Evolutionary conservation across 2,329 filamentous ascomycete genomes (phyloP), one percentile per base, ranked within the genome.

Genomic region (Neonectria coccinea): DNA sequence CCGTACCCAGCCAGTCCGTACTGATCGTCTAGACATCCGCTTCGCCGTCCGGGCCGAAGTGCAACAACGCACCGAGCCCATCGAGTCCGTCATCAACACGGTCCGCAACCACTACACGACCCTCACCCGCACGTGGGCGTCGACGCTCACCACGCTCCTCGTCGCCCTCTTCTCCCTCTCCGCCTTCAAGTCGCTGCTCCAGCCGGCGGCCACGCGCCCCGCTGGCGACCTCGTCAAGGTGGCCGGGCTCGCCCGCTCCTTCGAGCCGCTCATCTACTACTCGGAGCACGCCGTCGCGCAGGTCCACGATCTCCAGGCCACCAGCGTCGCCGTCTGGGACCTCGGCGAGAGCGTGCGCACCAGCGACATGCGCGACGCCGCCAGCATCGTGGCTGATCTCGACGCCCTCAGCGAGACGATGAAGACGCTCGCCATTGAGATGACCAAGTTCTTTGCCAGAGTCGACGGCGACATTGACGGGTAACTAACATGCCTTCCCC

Each of bases 241-340:
- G 25, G 94, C 94, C 4, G 90, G 91, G 56, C 88, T 98, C 69
- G 94, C 94, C 53, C 93, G 93, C 73, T 93, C 93, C 10, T 97
- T 97, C 75, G 95, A 97, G 78, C 95, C 95, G 6, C 86, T 97
- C 48, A 97, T 98, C 67, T 96, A 96, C 81, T 97, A 97, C 76
- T 97, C 94, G 0, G 94, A 97, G 75, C 92, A 94, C 75, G 94
- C 94, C 9, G 90, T 94, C 47, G 87, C 90, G 41, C 94, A 97
- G 75, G 93, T 97, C 44, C 90, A 91, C 62, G 93, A 97, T 68
- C 83, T 98, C 53, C 94, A 97, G 78, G 93, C 96, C 59, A 97
- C 94, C 0, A 93, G 94, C 47, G 91, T 97, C 33, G 95, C 95
- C 1, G 94, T 98, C 27, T 97, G 94, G 92, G 95, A 98, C 77